These are phyloP conservation scores for Colletotrichum cuscutae DNA, from an alignment of 2,329 filamentous ascomycete species.

Conservation along the genomic window DNA sequence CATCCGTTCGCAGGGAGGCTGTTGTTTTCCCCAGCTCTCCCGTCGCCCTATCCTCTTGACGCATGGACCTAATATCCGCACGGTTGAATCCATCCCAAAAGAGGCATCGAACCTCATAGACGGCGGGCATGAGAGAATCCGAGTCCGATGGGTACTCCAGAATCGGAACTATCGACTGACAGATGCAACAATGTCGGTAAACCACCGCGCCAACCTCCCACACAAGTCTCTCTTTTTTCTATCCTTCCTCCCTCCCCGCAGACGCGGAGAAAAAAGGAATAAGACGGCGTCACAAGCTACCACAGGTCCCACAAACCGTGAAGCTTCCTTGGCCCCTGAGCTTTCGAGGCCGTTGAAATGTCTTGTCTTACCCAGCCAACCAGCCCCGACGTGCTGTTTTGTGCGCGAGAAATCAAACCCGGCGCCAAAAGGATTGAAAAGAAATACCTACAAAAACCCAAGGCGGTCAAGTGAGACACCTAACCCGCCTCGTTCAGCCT, in stretches of 20 bases:
- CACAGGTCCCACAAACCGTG: neutral
- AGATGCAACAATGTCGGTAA: neutral
- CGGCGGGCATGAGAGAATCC: neutral
- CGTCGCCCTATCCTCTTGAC: neutral
- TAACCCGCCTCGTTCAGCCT: neutral
- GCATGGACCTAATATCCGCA: neutral
- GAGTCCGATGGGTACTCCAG: neutral
- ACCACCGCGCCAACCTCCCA: neutral
- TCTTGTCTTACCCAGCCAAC: slow-evolving; percentile 2
- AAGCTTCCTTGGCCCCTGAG: neutral
- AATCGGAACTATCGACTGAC: slow-evolving; percentile 11
- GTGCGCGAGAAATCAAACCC: neutral
- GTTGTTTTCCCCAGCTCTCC: neutral
- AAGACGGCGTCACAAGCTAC: neutral
- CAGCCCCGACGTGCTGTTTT: neutral
- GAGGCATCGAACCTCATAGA: neutral
- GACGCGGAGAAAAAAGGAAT: neutral
- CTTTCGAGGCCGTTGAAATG: neutral
- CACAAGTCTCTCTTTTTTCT: neutral
- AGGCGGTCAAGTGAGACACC: slow-evolving; percentile 7
- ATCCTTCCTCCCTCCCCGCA: neutral
- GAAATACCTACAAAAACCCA: neutral
- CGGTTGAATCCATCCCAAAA: neutral
- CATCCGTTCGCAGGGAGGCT: neutral
- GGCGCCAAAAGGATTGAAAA: neutral